Evolutionary conservation across 169 alveolate genomes (phyloP).

Genomic region (Plasmodium malariae): DNA sequence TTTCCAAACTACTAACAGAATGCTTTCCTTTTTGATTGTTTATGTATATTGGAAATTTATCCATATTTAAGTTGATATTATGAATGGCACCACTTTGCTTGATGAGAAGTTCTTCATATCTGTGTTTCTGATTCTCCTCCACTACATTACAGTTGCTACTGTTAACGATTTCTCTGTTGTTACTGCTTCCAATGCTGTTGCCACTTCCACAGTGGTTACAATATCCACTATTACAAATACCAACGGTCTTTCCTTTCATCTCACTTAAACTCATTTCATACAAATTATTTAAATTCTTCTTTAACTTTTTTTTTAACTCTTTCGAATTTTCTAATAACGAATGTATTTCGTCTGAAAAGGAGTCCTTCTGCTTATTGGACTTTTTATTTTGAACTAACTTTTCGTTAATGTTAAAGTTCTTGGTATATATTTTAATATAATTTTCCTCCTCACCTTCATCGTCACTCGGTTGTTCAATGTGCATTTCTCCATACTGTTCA

Average conservation of each 20-base stretch:
- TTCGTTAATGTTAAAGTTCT: constrained; percentile 14
- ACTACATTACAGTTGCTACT: not conserved
- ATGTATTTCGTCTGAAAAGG: constrained; percentile 8
- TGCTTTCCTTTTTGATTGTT: not conserved
- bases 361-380: constrained; percentile 12
- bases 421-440: constrained; percentile 19
- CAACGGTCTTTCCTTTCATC: not conserved
- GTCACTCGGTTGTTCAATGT: not conserved
- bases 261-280: constrained; percentile 28
- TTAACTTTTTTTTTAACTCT: constrained; percentile 2
- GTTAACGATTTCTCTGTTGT: constrained; percentile 2
- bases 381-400: constrained; percentile 1
- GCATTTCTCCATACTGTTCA: not conserved
- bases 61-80: not conserved
- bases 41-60: too few relatives aligned
- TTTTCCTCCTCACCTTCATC: not conserved
- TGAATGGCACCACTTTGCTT: too few relatives aligned
- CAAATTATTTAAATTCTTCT: constrained; percentile 5
- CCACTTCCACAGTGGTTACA: not conserved
- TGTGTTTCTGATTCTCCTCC: not conserved
- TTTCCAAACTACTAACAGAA: not conserved
- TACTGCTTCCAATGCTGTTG: too few relatives aligned
- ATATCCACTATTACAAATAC: not conserved
- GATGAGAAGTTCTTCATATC: too few relatives aligned
- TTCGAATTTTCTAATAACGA: constrained; percentile 28